Conservation (phyloP, 108 stramenopile species). For the Skeletonema menzelii region DNA sequence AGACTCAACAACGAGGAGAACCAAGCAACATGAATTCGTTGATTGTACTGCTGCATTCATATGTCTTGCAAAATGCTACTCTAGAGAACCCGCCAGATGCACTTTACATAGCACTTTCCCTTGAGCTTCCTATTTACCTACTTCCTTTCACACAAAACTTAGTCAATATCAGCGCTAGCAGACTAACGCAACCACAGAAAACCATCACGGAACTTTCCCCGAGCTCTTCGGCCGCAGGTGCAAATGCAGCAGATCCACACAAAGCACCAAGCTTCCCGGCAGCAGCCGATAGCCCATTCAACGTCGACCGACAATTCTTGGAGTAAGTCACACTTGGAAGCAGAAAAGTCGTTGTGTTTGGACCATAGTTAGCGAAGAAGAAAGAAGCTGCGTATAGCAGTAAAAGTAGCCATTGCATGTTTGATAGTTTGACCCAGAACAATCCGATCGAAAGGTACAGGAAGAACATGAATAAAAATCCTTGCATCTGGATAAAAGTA, state of each 20-base stretch:
- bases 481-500: slow-evolving; percentile 79
- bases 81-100: too few relatives aligned
- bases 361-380: slow-evolving; percentile 70
- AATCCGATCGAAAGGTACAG: slow-evolving; percentile 78
- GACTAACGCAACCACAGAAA: slow-evolving; percentile 63
- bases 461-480: slow-evolving; percentile 76
- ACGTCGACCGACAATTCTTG: slow-evolving; percentile 67
- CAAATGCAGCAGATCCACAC: slow-evolving; percentile 76
- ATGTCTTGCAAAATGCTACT: too few relatives aligned
- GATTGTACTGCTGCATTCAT: too few relatives aligned
- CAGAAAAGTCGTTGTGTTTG: slow-evolving; percentile 70
- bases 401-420: slow-evolving; percentile 47
- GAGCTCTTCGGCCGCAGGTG: slow-evolving; percentile 58
- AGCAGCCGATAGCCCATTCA: slow-evolving; percentile 86
- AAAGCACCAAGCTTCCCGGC: slow-evolving; percentile 78
- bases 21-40: too few relatives aligned
- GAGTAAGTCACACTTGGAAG: slow-evolving; percentile 74
- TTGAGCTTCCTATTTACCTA: too few relatives aligned
- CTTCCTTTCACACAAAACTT: slow-evolving; percentile 37
- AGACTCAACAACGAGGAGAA: too few relatives aligned
- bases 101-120: too few relatives aligned
- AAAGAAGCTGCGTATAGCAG: slow-evolving; percentile 56
- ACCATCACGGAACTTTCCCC: slow-evolving; percentile 74
- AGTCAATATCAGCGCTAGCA: slow-evolving; percentile 64
- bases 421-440: slow-evolving; percentile 58